A percentile compares a stretch with the other conserved stretches of the same genome.
Evolutionary conservation across 306 rosid genomes (phyloP).

Genomic region (Cucumis hystrix): DNA sequence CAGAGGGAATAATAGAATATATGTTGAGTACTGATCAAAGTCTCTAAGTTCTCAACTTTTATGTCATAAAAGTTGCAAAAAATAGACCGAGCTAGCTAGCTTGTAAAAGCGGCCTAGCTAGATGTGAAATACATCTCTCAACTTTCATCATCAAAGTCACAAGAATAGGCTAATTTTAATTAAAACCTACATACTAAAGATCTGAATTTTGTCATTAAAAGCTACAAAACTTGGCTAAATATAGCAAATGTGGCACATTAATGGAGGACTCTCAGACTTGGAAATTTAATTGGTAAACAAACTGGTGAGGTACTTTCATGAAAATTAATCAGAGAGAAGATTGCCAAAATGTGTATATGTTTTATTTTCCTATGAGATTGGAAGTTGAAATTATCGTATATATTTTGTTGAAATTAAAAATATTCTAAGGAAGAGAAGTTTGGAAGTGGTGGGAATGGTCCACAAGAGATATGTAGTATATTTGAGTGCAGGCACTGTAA

Average conservation of each 20-base stretch:
- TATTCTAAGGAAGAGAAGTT: neutral
- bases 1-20: conserved; percentile 11
- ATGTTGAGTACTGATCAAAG: conserved; percentile 13
- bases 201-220: neutral
- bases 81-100: neutral
- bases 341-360: no score
- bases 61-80: neutral
- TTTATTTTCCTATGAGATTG: no score
- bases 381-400: no score
- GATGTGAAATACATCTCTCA: neutral
- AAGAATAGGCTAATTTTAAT: neutral
- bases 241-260: neutral
- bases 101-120: neutral
- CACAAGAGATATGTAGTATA: neutral
- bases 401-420: no score
- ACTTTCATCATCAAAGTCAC: neutral
- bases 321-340: neutral
- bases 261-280: neutral
- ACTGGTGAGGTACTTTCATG: neutral
- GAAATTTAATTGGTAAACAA: neutral
- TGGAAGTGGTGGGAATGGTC: conserved; percentile 1
- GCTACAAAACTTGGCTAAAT: neutral
- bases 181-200: neutral
- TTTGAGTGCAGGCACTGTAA: neutral
- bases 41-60: neutral